Conservation (phyloP, 1,139 yeast species). For the Blastobotrys malaysiensis region DNA sequence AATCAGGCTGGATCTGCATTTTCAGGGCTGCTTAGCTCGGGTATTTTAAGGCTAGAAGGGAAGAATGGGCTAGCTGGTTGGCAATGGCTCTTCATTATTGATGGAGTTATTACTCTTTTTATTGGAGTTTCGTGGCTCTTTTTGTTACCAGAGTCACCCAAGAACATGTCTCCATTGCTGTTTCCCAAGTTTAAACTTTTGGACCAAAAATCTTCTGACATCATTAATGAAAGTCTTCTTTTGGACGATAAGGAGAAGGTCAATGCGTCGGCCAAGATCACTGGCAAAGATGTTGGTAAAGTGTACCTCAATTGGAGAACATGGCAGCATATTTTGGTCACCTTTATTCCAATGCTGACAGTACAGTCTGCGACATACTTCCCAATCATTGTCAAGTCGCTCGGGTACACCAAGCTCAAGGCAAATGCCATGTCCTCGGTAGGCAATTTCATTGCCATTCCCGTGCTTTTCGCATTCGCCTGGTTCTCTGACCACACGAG, state of each 20-base stretch:
- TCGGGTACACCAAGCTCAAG: slow-evolving; percentile 1
- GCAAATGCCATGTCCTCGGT: not conserved
- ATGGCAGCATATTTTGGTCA: not conserved
- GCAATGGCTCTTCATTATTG: slow-evolving; percentile 56
- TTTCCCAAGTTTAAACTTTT: not conserved
- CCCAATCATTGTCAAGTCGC: not conserved
- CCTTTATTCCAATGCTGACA: not conserved
- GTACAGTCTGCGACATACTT: not conserved
- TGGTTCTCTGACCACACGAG: not conserved
- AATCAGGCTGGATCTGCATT: slow-evolving; percentile 34
- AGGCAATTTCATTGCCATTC: not conserved
- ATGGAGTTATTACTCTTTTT: slow-evolving; percentile 46
- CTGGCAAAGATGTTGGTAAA: not conserved
- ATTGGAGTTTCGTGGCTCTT: slow-evolving; percentile 48
- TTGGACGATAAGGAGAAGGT: not conserved
- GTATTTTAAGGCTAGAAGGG: not conserved
- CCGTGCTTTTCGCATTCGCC: not conserved
- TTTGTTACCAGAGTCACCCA: slow-evolving; percentile 47
- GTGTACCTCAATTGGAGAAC: not conserved
- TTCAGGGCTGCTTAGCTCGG: slow-evolving; percentile 20
- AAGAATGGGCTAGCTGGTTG: slow-evolving; percentile 35
- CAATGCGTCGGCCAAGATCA: not conserved
- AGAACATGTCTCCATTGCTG: not conserved
- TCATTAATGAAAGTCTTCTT: not conserved
- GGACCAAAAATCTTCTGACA: not conserved